These are phyloP conservation scores for Cichorium intybus DNA, from an alignment of 140 eudicot species.

Conservation along the genomic window DNA sequence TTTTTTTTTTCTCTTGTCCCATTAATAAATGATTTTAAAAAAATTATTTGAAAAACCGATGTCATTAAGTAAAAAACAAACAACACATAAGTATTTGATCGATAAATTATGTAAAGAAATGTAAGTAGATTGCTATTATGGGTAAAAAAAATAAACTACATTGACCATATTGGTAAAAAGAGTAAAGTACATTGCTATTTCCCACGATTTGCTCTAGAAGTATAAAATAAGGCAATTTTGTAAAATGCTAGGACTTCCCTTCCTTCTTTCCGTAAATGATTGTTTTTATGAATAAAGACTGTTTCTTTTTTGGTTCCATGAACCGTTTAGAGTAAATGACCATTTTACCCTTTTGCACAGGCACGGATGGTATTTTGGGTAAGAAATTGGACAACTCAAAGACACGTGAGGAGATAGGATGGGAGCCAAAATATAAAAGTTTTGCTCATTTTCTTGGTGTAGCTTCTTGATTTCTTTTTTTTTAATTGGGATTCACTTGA, in stretches of 20 bases:
- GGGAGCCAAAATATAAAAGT: conserved; percentile 91
- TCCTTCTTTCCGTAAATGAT: not conserved
- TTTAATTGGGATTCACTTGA: not conserved
- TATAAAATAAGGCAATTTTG: not conserved
- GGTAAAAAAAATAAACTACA: no score
- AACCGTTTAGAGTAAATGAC: not conserved
- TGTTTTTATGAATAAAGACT: no score
- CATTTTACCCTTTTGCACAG: conserved; percentile 31
- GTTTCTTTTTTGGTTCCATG: not conserved
- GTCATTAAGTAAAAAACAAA: no score
- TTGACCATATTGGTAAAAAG: not conserved
- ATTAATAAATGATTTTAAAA: no score
- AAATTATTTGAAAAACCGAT: no score
- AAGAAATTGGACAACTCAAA: conserved; percentile 77
- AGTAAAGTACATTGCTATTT: not conserved
- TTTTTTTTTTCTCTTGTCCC: no score
- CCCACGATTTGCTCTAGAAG: not conserved
- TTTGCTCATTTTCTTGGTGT: conserved; percentile 75
- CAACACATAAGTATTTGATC: no score
- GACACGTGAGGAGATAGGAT: conserved; percentile 69
- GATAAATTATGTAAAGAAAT: no score
- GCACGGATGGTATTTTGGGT: conserved; percentile 71
- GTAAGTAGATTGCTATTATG: no score
- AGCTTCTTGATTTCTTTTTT: conserved; percentile 13
- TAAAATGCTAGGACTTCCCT: not conserved